phyloP scores from a whole-genome alignment of 75 land plant genomes.

The Cupressus sempervirens region DNA sequence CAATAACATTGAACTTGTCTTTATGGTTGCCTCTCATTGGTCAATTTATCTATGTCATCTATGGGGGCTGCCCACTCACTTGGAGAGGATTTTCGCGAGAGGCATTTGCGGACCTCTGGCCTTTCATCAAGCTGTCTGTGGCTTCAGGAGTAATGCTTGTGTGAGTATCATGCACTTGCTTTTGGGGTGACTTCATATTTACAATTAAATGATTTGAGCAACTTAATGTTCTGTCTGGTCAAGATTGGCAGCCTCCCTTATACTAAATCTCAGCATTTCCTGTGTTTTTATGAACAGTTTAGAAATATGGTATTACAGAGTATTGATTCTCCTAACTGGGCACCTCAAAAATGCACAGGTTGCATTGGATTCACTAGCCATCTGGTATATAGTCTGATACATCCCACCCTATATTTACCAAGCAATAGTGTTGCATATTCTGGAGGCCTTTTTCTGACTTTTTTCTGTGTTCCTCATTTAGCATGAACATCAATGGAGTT shows the following conservation, averaged over 20 bases:
- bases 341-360: conserved; percentile 25
- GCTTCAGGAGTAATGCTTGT: conserved; percentile 78
- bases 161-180: conserved; percentile 13
- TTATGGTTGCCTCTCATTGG: conserved; percentile 30
- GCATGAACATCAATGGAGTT: conserved; percentile 31
- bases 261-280: neutral
- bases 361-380: conserved; percentile 48
- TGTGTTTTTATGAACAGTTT: conserved; percentile 20
- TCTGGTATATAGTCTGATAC: conserved; percentile 32
- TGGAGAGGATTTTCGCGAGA: conserved; percentile 48
- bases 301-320: conserved; percentile 54
- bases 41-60: conserved; percentile 25
- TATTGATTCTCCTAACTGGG: conserved; percentile 42
- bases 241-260: neutral
- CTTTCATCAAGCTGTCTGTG: conserved; percentile 62
- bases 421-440: neutral
- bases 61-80: conserved; percentile 35
- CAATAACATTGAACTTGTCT: conserved; percentile 35
- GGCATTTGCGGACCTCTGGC: conserved; percentile 45
- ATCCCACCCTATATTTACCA: neutral
- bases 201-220: neutral
- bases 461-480: neutral
- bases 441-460: neutral
- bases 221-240: neutral
- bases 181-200: neutral